A percentile compares a stretch with the other conserved stretches of the same genome.
Conservation (phyloP, 106 monocot species). For the Phalaenopsis equestris region DNA sequence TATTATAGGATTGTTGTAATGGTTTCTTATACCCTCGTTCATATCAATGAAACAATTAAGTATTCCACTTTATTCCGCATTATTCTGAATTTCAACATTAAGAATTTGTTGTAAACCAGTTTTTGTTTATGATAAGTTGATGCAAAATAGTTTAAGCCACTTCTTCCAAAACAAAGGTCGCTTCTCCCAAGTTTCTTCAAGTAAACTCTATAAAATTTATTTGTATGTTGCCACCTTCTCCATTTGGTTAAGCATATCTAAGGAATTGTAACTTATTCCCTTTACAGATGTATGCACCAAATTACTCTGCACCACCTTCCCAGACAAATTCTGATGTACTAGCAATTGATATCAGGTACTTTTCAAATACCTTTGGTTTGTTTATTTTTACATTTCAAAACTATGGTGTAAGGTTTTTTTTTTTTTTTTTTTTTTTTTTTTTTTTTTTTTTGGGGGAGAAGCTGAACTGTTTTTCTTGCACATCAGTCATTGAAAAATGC, state of each 20-base stretch:
- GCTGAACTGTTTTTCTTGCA: background rate
- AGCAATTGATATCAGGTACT: conserved; percentile 85
- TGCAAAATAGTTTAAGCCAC: background rate
- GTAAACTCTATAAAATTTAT: background rate
- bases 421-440: background rate
- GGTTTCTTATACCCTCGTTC: too few species aligned
- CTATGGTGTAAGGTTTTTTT: background rate
- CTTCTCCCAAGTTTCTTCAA: background rate
- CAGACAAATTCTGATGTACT: conserved; percentile 46
- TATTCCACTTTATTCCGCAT: too few species aligned
- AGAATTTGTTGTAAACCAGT: background rate
- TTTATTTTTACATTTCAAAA: background rate
- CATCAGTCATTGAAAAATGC: background rate
- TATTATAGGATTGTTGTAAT: too few species aligned
- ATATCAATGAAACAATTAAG: too few species aligned
- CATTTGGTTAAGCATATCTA: background rate
- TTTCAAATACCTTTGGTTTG: conserved; percentile 1
- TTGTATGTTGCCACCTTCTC: background rate
- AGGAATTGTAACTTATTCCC: background rate
- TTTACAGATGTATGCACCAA: conserved; percentile 67
- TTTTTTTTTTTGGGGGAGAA: background rate
- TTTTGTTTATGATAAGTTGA: background rate
- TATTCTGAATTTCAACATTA: background rate
- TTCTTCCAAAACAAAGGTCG: background rate
- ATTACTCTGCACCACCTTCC: conserved; percentile 49